Percentiles rank a stretch among this genome's conserved stretches.
These are phyloP conservation scores for Trichoderma asperelloides DNA, from an alignment of 495 filamentous ascomycete genomes.

Conservation along the genomic window DNA sequence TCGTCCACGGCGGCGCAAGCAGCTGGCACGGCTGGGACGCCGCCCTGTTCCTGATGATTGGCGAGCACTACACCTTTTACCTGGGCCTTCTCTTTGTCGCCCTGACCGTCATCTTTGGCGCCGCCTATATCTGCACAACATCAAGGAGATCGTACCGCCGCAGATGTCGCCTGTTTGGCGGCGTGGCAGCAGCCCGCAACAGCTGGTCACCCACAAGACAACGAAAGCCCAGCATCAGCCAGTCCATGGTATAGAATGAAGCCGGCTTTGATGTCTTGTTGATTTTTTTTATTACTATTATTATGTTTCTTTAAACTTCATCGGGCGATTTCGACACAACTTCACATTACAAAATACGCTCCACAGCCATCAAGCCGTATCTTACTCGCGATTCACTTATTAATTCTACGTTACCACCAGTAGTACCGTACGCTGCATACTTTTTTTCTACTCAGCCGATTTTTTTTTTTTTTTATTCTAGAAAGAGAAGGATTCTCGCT, in stretches of 20 bases:
- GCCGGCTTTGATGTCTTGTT: not conserved
- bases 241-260: not conserved
- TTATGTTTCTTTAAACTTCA: not conserved
- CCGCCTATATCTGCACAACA: not conserved
- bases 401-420: not conserved
- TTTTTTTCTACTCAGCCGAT: not conserved
- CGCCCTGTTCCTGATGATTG: conserved; percentile 2
- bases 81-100: not conserved
- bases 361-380: not conserved
- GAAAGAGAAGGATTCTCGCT: not conserved
- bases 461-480: not conserved
- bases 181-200: not conserved
- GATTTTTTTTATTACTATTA: not conserved
- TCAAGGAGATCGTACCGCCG: conserved; percentile 1
- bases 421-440: not conserved
- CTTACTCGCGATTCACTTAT: not conserved
- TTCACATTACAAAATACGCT: not conserved
- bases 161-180: not conserved
- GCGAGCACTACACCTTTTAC: conserved; percentile 6
- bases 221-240: conserved; percentile 3
- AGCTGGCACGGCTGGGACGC: conserved; percentile 3
- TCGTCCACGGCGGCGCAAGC: not conserved
- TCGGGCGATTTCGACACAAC: not conserved
- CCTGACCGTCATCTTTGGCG: not conserved
- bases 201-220: not conserved